Conservation (phyloP, 495 filamentous ascomycete genomes). For the Lasiosphaeria ovina region DNA sequence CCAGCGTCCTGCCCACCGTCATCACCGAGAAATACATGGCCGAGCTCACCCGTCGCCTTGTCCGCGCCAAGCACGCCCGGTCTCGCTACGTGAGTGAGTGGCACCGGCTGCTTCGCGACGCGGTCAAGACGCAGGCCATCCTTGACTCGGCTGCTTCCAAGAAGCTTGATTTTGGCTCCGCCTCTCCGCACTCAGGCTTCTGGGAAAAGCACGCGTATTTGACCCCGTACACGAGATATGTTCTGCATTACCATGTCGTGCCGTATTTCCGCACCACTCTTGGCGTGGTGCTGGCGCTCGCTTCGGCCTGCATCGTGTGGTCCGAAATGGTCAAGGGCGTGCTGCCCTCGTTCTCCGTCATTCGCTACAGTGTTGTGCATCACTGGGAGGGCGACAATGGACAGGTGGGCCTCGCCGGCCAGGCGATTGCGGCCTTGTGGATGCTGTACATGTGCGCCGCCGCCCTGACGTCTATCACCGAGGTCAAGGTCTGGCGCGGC, state of each 20-base stretch:
- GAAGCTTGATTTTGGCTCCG: constrained; percentile 68
- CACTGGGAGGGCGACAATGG: constrained; percentile 63
- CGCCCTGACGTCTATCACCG: constrained; percentile 78
- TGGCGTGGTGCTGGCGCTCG: constrained; percentile 63
- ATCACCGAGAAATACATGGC: constrained; percentile 93
- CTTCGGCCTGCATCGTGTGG: constrained; percentile 83
- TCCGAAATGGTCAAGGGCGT: constrained; percentile 82
- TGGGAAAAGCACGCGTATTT: constrained; percentile 58
- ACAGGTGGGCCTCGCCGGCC: constrained; percentile 77
- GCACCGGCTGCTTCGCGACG: constrained; percentile 72
- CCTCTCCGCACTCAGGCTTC: constrained; percentile 53
- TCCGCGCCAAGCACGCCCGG: constrained; percentile 77
- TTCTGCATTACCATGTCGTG: constrained; percentile 66
- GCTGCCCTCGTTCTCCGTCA: constrained; percentile 72
- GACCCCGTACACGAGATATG: constrained; percentile 83
- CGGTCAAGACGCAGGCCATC: constrained; percentile 73
- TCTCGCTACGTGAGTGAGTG: constrained; percentile 81
- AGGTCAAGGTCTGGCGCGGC: constrained; percentile 93
- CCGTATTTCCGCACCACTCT: constrained; percentile 62
- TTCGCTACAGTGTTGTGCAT: constrained; percentile 82
- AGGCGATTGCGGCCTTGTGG: constrained; percentile 81
- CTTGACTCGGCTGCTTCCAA: constrained; percentile 80
- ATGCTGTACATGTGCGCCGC: constrained; percentile 87
- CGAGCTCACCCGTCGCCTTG: constrained; percentile 76
- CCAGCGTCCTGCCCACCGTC: constrained; percentile 62